A percentile compares a stretch with the other conserved stretches of the same genome.
These are phyloP conservation scores for Micractinium conductrix DNA, from an alignment of 139 green algal species.

Conservation along the genomic window DNA sequence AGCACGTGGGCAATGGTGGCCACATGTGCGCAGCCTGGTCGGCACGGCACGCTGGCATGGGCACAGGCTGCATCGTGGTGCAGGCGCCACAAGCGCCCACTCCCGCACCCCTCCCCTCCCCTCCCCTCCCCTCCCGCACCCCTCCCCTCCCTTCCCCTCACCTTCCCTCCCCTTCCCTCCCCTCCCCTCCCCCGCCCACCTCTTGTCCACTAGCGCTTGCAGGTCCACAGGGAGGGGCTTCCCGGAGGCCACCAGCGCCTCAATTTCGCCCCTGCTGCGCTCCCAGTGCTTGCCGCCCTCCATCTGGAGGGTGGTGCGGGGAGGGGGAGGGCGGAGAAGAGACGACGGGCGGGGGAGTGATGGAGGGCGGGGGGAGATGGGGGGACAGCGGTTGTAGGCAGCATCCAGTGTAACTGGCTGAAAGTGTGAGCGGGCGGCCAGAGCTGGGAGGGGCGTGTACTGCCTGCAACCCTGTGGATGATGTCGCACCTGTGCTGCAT, in stretches of 20 bases:
- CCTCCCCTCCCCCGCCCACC: slow-evolving; percentile 6
- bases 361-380: slow-evolving; percentile 22
- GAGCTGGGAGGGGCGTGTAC: too few species aligned
- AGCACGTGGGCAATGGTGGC: too few species aligned
- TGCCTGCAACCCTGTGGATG: too few species aligned
- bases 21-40: too few species aligned
- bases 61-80: not conserved
- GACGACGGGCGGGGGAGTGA: not conserved
- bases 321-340: not conserved
- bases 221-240: slow-evolving; percentile 25
- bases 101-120: not conserved
- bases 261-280: slow-evolving; percentile 45
- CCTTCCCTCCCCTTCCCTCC: not conserved
- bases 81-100: not conserved
- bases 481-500: too few species aligned
- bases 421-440: too few species aligned
- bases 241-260: slow-evolving; percentile 32
- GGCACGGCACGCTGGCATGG: too few species aligned
- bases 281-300: slow-evolving; percentile 44
- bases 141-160: not conserved
- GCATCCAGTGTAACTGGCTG: too few species aligned
- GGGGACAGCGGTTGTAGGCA: not conserved
- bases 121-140: not conserved
- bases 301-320: slow-evolving; percentile 22
- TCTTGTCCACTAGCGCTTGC: slow-evolving; percentile 30